Percentiles rank a stretch among this genome's conserved stretches.
Evolutionary conservation across 306 rosid genomes (phyloP).

Genomic region (Ziziphus jujuba): DNA sequence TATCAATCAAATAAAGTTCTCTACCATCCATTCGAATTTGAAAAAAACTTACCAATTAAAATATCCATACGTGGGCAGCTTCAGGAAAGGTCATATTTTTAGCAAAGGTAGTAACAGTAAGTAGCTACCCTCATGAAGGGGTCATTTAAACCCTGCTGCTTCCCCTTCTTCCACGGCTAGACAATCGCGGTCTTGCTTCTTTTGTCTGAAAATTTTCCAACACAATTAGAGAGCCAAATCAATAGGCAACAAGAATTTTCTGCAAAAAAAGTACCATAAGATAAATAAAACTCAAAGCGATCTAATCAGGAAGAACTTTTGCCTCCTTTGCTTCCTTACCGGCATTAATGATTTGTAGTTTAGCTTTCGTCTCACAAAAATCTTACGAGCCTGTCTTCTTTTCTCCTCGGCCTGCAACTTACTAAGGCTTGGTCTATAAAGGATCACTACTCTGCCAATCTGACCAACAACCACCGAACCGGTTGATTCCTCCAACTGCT

Average conservation of each 20-base stretch:
- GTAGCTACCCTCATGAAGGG: neutral
- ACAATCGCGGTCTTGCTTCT: constrained; percentile 30
- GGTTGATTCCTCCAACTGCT: constrained; percentile 63
- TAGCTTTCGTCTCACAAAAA: constrained; percentile 39
- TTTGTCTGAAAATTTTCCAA: constrained; percentile 43
- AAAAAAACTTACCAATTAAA: too few species aligned
- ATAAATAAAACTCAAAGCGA: neutral
- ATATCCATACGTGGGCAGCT: too few species aligned
- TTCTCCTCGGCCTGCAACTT: constrained; percentile 88
- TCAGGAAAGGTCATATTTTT: too few species aligned
- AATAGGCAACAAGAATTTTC: neutral
- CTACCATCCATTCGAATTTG: too few species aligned
- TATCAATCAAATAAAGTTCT: too few species aligned
- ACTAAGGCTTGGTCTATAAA: constrained; percentile 80
- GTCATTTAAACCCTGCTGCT: constrained; percentile 40
- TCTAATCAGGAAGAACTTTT: neutral
- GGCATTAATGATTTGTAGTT: constrained; percentile 29
- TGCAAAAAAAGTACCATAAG: neutral
- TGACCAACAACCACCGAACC: constrained; percentile 71
- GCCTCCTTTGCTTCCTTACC: constrained; percentile 26
- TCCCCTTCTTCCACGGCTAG: constrained; percentile 55
- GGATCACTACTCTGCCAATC: constrained; percentile 75
- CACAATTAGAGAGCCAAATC: constrained; percentile 7
- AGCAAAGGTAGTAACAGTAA: too few species aligned
- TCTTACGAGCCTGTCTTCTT: constrained; percentile 48